Percentiles rank a stretch among this genome's conserved stretches.
Evolutionary conservation across 352 stramenopile species (phyloP).

Genomic region (Thalassiosira mediterranea): DNA sequence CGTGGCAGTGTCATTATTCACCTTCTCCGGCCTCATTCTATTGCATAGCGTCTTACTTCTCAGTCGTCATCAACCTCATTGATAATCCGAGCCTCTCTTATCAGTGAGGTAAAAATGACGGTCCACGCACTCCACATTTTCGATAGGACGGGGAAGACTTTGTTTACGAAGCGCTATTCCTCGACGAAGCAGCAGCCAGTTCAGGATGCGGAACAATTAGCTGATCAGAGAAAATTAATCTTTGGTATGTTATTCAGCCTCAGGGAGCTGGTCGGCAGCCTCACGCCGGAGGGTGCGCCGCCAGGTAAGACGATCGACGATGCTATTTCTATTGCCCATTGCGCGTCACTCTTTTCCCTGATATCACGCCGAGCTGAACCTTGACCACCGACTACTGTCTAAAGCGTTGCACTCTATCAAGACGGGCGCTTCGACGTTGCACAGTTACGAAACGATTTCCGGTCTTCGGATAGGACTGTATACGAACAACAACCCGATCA

Average conservation of each 20-base stretch:
- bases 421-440: constrained; percentile 73
- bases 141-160: constrained; percentile 80
- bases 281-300: constrained; percentile 52
- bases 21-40: too few relatives aligned
- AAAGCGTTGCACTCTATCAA: constrained; percentile 73
- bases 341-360: constrained; percentile 1
- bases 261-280: constrained; percentile 66
- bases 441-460: constrained; percentile 82
- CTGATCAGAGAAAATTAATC: constrained; percentile 81
- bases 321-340: background rate
- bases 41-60: too few relatives aligned
- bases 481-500: constrained; percentile 63
- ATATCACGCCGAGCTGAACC: constrained; percentile 2
- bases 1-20: too few relatives aligned
- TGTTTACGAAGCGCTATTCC: constrained; percentile 82
- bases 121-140: constrained; percentile 84
- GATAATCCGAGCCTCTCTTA: too few relatives aligned
- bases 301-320: constrained; percentile 28
- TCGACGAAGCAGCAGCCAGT: constrained; percentile 21
- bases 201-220: constrained; percentile 64
- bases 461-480: constrained; percentile 81
- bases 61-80: too few relatives aligned
- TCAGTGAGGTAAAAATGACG: constrained; percentile 73
- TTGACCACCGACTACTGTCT: background rate
- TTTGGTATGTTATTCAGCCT: constrained; percentile 85